Base-by-base conservation (phyloP, 208 protist species). In the Wallacemonas rigidus region DNA sequence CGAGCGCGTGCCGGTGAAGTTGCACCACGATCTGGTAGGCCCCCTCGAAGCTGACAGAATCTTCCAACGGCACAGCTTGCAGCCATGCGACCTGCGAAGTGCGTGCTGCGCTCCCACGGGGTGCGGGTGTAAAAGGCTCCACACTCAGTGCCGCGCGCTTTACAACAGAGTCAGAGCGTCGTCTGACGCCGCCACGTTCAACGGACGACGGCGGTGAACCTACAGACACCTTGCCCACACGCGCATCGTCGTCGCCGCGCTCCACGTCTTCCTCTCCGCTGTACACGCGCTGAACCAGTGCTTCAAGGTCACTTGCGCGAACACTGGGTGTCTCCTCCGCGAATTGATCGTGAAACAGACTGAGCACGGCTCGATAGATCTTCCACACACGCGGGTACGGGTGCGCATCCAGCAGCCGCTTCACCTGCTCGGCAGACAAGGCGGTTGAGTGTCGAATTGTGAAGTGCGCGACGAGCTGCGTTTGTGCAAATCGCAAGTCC, bases 301-400 rank as follows among this genome's bases (percentile, higher is more conserved):
- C 64, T n/a, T 69, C 64, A 15, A 69, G 64, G 36, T 69, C 64
- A 12, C 48, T 43, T 3, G 5, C 26, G 9, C 38, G 48, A 4
- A 58, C 50, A 14, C 41, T 2, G 7, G 14, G 47, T 17, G 57
- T 9, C 3, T 54, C 11, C 8, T 41, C 51, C 9, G 64, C 12
- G 64, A 69, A 69, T 48, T 69, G 64, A 45, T 57, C 26, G 50
- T 55, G 48, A 40, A 69, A 58, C 26, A 69, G 48, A n/a, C 57
- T 41, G 43, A 76, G 71, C 12, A 81, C 48, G 4, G 36, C 38
- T 48, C 78, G 67, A 56, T 86, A 77, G 38, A 86, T 43, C 47
- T 67, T 65, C 81, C 77, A 79, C 45, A 86, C 44, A 15, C 73
- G 64, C 4, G 78, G 71, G 51, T 79, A 86, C 36, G 65, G 7